Conservation (phyloP, 768 basidiomycete species). For the Lanmaoa pseudosensibilis region DNA sequence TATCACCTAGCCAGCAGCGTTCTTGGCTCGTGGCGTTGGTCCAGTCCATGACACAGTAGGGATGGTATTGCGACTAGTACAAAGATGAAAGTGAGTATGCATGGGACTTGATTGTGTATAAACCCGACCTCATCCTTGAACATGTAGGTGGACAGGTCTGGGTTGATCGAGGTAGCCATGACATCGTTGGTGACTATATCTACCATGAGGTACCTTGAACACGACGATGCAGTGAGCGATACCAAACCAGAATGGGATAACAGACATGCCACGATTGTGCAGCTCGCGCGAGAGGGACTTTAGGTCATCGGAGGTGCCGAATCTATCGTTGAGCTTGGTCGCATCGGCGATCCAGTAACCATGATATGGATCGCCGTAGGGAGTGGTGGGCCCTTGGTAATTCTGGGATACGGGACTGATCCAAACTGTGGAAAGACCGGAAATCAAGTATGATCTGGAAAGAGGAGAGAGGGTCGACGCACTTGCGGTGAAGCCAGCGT, state of each 20-base stretch:
- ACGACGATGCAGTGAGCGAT: not conserved
- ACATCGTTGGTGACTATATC: conserved; percentile 88
- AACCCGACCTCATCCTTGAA: conserved; percentile 59
- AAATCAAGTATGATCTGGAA: not conserved
- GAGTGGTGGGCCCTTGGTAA: conserved; percentile 65
- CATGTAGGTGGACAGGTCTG: conserved; percentile 65
- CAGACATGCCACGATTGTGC: conserved; percentile 71
- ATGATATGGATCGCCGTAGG: conserved; percentile 83
- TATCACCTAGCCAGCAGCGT: conserved; percentile 83
- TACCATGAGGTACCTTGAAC: conserved; percentile 72
- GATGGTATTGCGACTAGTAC: conserved; percentile 64
- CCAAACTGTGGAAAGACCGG: conserved; percentile 54
- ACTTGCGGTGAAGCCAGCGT: conserved; percentile 81
- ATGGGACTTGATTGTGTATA: not conserved
- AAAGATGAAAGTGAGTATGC: conserved; percentile 4
- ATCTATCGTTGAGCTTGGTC: conserved; percentile 62
- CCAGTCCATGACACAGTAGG: conserved; percentile 75
- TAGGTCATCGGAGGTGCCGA: conserved; percentile 73
- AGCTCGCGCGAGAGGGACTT: conserved; percentile 63
- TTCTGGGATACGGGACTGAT: conserved; percentile 82
- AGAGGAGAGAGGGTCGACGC: conserved; percentile 13
- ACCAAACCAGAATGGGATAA: not conserved
- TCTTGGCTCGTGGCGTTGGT: conserved; percentile 69
- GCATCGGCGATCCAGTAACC: conserved; percentile 83
- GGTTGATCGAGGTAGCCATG: conserved; percentile 62